phyloP scores from a whole-genome alignment of 345 rosid species.

The Microthlaspi erraticum region DNA sequence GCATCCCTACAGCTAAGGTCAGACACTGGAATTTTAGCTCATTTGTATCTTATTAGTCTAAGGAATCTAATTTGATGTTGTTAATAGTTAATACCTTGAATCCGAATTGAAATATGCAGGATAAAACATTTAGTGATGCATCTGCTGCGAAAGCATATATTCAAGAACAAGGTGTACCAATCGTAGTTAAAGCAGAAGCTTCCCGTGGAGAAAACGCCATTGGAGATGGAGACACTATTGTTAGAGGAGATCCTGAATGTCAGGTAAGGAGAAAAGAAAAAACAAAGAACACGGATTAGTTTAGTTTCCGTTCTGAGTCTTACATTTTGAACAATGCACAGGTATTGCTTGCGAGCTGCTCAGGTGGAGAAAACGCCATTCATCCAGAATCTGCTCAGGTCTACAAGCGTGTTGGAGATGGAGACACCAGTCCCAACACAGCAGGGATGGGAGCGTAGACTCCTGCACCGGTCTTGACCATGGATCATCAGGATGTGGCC shows the following conservation, averaged over 20 bases:
- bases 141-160: conserved; percentile 73
- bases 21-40: too few species aligned
- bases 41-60: background rate
- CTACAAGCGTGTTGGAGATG: conserved; percentile 96
- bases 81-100: background rate
- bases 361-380: conserved; percentile 87
- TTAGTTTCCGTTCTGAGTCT: too few species aligned
- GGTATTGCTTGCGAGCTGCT: too few species aligned
- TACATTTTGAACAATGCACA: too few species aligned
- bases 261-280: too few species aligned
- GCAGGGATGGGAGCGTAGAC: conserved; percentile 98
- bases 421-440: conserved; percentile 94
- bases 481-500: conserved; percentile 67
- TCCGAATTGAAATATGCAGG: conserved; percentile 53
- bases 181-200: conserved; percentile 90
- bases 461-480: conserved; percentile 83
- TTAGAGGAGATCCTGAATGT: conserved; percentile 89
- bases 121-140: conserved; percentile 67
- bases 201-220: too few species aligned
- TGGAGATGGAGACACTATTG: conserved; percentile 93
- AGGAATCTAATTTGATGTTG: background rate
- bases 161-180: conserved; percentile 78
- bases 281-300: too few species aligned
- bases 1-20: conserved; percentile 98
- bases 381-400: conserved; percentile 95